Conservation (phyloP, 768 basidiomycete genomes). For the Crassisporium funariophilum region DNA sequence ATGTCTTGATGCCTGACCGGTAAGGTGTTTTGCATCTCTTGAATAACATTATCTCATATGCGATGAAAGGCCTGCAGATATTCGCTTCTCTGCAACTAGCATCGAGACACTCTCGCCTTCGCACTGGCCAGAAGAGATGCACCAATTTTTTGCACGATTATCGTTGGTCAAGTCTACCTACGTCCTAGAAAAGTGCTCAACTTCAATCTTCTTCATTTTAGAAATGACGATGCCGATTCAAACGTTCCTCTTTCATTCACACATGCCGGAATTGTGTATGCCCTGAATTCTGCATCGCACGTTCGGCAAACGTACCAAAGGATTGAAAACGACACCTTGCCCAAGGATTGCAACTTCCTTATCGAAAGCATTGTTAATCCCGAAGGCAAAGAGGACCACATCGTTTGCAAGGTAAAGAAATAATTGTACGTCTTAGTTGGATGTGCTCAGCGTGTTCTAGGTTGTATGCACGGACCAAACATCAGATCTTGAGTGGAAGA, state of each 20-base stretch:
- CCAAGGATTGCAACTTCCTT: conserved; percentile 4
- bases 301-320: conserved; percentile 15
- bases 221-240: not conserved
- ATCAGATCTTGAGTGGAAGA: conserved; percentile 45
- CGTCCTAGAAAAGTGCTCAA: no score
- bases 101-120: conserved; percentile 24
- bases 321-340: not conserved
- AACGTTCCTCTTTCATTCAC: conserved; percentile 12
- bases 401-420: conserved; percentile 53
- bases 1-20: conserved; percentile 26
- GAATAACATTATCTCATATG: not conserved
- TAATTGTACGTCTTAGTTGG: not conserved
- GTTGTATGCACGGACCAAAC: conserved; percentile 41
- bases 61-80: conserved; percentile 33
- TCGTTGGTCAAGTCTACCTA: no score
- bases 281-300: conserved; percentile 12
- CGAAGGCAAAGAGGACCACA: conserved; percentile 21
- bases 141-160: not conserved
- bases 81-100: conserved; percentile 49
- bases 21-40: conserved; percentile 2
- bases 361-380: conserved; percentile 16
- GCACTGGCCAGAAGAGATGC: conserved; percentile 43
- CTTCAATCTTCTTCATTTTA: no score
- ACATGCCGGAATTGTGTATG: conserved; percentile 5
- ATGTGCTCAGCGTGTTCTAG: conserved; percentile 33